Percentiles rank a stretch among this genome's conserved stretches.
phyloP scores from a whole-genome alignment of 306 rosid species.

The Amphicarpaea edgeworthii region DNA sequence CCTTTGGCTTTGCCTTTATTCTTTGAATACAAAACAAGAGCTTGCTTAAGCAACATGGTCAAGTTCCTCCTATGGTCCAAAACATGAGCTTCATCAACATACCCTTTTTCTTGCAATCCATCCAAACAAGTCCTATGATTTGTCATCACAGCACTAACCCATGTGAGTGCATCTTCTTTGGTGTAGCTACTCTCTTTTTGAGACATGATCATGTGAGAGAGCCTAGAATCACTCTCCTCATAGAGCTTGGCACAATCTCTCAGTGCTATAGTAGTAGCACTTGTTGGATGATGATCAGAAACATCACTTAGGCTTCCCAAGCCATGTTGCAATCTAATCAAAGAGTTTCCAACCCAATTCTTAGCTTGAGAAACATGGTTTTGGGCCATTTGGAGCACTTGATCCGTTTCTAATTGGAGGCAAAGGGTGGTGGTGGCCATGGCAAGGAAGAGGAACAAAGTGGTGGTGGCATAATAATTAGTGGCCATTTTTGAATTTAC shows the following conservation, averaged over 20 bases:
- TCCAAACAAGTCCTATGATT: conserved; percentile 67
- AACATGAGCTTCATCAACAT: conserved; percentile 23
- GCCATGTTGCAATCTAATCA: conserved; percentile 28
- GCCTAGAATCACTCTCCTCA: conserved; percentile 60
- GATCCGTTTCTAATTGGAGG: conserved; percentile 49
- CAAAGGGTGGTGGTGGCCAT: conserved; percentile 34
- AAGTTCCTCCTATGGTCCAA: conserved; percentile 52
- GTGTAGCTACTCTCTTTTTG: conserved; percentile 23
- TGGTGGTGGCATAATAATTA: conserved; percentile 24
- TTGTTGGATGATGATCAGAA: neutral
- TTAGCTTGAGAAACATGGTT: conserved; percentile 49
- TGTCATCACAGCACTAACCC: conserved; percentile 66
- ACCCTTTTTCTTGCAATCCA: conserved; percentile 59
- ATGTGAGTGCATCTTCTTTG: conserved; percentile 53
- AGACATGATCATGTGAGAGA: conserved; percentile 48
- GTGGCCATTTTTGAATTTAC: conserved; percentile 52
- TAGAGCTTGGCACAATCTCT: conserved; percentile 69
- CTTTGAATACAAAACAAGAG: conserved; percentile 55
- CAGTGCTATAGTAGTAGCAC: conserved; percentile 34
- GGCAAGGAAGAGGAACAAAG: conserved; percentile 43
- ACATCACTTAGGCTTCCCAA: neutral
- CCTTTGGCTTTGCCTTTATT: conserved; percentile 16
- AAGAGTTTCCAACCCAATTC: conserved; percentile 45
- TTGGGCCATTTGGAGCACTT: conserved; percentile 50
- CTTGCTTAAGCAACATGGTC: conserved; percentile 53